phyloP scores from a whole-genome alignment of 116 monocot species.

The Dioscorea cayenensis region DNA sequence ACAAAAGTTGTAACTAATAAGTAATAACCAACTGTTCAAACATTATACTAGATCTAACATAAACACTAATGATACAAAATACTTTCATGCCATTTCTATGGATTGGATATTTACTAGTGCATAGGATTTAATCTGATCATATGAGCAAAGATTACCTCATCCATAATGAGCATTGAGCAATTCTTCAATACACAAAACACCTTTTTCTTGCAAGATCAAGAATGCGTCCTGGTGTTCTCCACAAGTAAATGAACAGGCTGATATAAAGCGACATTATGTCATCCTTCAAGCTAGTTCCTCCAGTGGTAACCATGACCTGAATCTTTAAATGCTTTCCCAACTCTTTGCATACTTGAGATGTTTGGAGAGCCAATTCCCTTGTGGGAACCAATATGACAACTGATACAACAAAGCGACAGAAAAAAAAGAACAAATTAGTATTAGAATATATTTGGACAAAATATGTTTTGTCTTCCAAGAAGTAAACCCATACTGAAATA shows the following conservation, averaged over 20 bases:
- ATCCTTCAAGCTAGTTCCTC: conserved; percentile 89
- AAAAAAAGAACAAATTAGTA: neutral
- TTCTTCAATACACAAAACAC: conserved; percentile 63
- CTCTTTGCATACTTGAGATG: conserved; percentile 95
- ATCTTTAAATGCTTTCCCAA: conserved; percentile 85
- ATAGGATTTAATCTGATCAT: neutral
- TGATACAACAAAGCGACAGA: conserved; percentile 4
- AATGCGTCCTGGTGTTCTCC: conserved; percentile 89
- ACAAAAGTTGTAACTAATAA: no score
- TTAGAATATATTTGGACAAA: neutral
- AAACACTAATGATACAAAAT: no score
- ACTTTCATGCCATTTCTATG: no score
- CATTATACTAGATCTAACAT: no score
- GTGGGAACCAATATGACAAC: conserved; percentile 95
- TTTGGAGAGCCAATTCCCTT: conserved; percentile 84
- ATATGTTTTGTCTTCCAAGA: neutral
- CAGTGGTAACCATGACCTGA: conserved; percentile 92
- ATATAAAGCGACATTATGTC: conserved; percentile 86
- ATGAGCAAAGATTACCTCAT: conserved; percentile 52
- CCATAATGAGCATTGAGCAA: conserved; percentile 86
- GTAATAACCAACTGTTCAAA: no score
- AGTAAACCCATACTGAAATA: neutral
- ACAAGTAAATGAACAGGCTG: conserved; percentile 88
- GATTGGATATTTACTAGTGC: no score
- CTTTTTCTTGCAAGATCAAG: conserved; percentile 90